Base-by-base conservation (phyloP, 768 basidiomycete genomes). In the Mrakia hoshinonis region DNA sequence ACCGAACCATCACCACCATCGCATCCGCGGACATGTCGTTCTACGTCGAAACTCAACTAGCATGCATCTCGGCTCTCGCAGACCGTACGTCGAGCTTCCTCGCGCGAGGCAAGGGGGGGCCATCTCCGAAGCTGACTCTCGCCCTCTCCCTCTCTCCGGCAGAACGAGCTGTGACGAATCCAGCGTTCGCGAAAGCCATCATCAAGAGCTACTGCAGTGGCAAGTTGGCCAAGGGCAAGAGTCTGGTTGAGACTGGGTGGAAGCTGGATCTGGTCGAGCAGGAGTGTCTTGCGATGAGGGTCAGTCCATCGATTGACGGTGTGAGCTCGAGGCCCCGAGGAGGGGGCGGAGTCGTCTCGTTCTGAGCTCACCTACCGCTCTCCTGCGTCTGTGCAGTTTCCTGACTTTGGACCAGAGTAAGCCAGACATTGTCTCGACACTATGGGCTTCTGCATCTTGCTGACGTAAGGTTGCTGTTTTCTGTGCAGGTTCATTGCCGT, bases 221-320 rank as follows among this genome's bases (percentile, higher is more conserved):
- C n/a, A 70, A 70, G 61, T 47, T 70, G 11, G 31, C 39, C 22
- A 39, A 43, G 26, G 69, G 69, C 22, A 49, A 55, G 52, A 34
- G 31, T 7, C 47, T 47, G 2, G 2, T n/a, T 5, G 69, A 70
- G 60, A 43, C 46, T 34, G 61, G 69, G 3, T 70, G 34, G 24
- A 70, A 70, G 63, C 38, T 70, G 0, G 61, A 70, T 38, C 31
- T 49, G 26, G 31, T 70, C 39, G 67, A 68, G 43, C 54, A 54
- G 43, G 67, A 68, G 54, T 54, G 55, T 15, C 54, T 68, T 15
- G 67, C 67, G 24, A 60, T 68, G 54, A 26, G 67, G 68, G 68
- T 69, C 5, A 46, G 68, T 39, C 24, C 60, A 29, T n/a, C 55
- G 13, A 12, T 4, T 11, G 26, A 0, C n/a, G 31, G 22, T n/a